Evolutionary conservation across 345 rosid species (phyloP), one percentile per base, ranked within the genome.

Genomic region (Gossypium sturtianum): DNA sequence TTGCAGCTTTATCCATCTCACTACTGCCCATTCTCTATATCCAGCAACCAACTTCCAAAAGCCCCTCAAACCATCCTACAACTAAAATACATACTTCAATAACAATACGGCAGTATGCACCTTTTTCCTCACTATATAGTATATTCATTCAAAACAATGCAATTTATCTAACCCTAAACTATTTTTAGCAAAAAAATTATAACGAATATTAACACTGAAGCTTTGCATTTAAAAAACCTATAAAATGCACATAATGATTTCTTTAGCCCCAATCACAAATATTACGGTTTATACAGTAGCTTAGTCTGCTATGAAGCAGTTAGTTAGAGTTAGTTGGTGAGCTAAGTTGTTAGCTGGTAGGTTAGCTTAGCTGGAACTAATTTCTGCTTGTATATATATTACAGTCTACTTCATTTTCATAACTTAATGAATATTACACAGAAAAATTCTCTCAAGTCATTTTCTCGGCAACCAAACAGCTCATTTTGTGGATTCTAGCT

Each of bases 1-100:
- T 90, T 13, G 86, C 80, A 1, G 89, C 69, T 82, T 93, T 93
- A 43, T 89, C 90, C 78, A 73, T 82, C 81, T 90, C 94, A 71
- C 83, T 81, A 76, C 93, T 86, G 57, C 87, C 89, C 98, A 94
- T 94, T 59, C 69, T 78, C 77, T 72, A 76, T 62, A 56, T 60
- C 65, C 43, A 23, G 9, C 64, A 59, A 47, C 75, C 56, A 75
- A 45, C 67, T 73, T 66, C 69, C 73, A 76, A 77, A 44, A 59
- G 74, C 68, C 75, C 72, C 80, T 80, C 75, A 76, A 71, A 83
- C 77, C 88, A 88, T 81, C 86, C 93, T 91, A 77, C 83, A 79
- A 74, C 44, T 29, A 45, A 38, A 70, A 52, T 75, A 66, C 47
- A 64, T 25, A 63, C 20, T 73, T 47, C 54, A 60, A 60, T 71